Evolutionary conservation across 257 asterid genomes (phyloP), one percentile per base, ranked within the genome.

Genomic region (Solanum lycopersicoides): DNA sequence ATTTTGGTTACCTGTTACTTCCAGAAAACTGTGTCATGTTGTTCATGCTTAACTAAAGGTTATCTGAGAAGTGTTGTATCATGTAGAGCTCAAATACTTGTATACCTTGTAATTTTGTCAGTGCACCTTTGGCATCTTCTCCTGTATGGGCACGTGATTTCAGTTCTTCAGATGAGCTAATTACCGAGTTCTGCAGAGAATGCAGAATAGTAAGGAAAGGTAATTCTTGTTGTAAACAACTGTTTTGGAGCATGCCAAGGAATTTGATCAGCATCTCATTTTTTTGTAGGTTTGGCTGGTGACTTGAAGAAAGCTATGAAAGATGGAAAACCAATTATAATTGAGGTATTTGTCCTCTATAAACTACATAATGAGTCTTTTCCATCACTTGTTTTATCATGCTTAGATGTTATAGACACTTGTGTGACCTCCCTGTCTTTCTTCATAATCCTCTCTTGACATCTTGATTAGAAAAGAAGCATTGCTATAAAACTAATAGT

Each of bases 151-250:
- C 98, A 88, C 93, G 98, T 18, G 95, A 96, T 84, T 97, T 96
- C 93, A 90, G 91, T 88, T 94, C 99, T 25, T 90, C 98, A 0
- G 99, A 97, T 91, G 99, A 97, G 91, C 89, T 97, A 87, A 94
- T 96, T 88, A 96, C 98, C 65, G 98, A 97, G 89, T 97, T 97
- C 90, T 96, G 98, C 90, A 93, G 98, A 96, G 99, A 97, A 91
- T 96, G 99, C 91, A 94, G 99, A 91, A 94, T 97, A 91, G 98
- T 97, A 79, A 93, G 99, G 80, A 97, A 97, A 95, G 99, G 99
- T 97, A 92, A 77, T 87, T 56, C 47, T 35, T 66, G 25, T 30
- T 72, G 86, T 86, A 83, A 45, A 60, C 2, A 30, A 16, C 47
- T 77, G 39, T 74, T 50, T 23, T 80, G 39, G 86, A 83, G 86